Evolutionary conservation across 2,329 filamentous ascomycete genomes (phyloP), one percentile per base, ranked within the genome.

Genomic region (Simplicillium sp.): DNA sequence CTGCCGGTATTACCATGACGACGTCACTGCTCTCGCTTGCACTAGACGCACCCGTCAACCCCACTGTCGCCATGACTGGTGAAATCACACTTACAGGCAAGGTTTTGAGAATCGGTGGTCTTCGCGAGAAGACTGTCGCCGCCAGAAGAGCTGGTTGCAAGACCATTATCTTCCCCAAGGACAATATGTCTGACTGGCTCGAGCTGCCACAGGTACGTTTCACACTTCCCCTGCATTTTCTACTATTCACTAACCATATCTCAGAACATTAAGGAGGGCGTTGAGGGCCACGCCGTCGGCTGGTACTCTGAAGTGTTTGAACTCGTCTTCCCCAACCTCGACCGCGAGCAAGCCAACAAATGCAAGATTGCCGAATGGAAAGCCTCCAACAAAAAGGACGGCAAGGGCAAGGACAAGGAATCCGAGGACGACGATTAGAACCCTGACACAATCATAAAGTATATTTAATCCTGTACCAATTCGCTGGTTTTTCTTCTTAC

Each of bases 1-100:
- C 84, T 37, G 92, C 92, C 15, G 92, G 92, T 58, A 92, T 98
- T 55, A 98, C 92, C 7, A 98, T 98, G 92, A 84, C 92, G n/a
- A 94, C 88, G 7, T 88, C 85, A 44, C 65, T 98, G 53, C 70
- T 98, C 38, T 90, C 84, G 39, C 70, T 98, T 46, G 90, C 87
- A 8, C 67, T 97, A 32, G 79, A 95, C 50, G 74, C 75, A 36
- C 74, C 82, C 13, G 73, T 98, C 38, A 75, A 88, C 55, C 87
- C 90, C 7, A 87, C 86, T 1, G 81, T 97, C 50, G 90, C 94
- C 44, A 98, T 98, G 92, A 98, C 92, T 1, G 92, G 92, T 48
- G 92, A 98, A 65, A 70, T 98, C 48, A 98, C 94, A 2, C 80
- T 98, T 39, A 98, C 92, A 2, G 92, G 92, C 41, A 98, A 98